A percentile compares a stretch with the other conserved stretches of the same genome.
Evolutionary conservation across 495 filamentous ascomycete species (phyloP).

Genomic region (Pyronema domesticum): DNA sequence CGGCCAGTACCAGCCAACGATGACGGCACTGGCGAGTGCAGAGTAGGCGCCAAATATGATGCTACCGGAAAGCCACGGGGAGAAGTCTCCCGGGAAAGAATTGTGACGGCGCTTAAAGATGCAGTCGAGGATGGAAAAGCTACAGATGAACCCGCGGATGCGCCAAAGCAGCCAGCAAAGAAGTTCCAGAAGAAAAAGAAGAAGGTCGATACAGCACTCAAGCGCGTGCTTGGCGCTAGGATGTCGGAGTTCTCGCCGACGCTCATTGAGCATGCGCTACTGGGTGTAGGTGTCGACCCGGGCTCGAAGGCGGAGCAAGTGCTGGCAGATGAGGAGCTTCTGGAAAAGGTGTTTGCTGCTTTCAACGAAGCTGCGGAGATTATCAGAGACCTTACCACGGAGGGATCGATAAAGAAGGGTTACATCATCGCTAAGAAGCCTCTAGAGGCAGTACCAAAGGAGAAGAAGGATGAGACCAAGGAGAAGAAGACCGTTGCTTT

Average conservation of each 20-base stretch:
- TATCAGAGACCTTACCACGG: slow-evolving; percentile 36
- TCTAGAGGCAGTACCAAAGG: neutral
- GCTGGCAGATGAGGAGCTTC: slow-evolving; percentile 41
- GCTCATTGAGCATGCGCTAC: slow-evolving; percentile 71
- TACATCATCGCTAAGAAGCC: slow-evolving; percentile 73
- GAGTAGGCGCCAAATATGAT: slow-evolving; percentile 58
- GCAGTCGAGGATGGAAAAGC: slow-evolving; percentile 37
- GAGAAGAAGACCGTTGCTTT: slow-evolving; percentile 15
- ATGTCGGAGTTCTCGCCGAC: slow-evolving; percentile 77
- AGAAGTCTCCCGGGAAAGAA: slow-evolving; percentile 52
- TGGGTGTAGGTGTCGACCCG: slow-evolving; percentile 46
- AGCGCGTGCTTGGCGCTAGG: slow-evolving; percentile 59
- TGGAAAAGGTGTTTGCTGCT: slow-evolving; percentile 44
- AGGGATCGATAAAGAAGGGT: slow-evolving; percentile 37
- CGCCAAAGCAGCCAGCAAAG: neutral
- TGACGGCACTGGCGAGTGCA: slow-evolving; percentile 55
- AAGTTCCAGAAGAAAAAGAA: slow-evolving; percentile 44
- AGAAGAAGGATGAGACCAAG: slow-evolving; percentile 4
- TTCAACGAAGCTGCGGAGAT: slow-evolving; percentile 50
- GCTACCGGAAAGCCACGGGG: slow-evolving; percentile 60
- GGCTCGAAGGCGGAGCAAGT: slow-evolving; percentile 47
- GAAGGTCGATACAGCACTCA: slow-evolving; percentile 52
- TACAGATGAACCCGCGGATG: slow-evolving; percentile 27
- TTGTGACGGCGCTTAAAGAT: slow-evolving; percentile 50
- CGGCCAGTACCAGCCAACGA: slow-evolving; percentile 59